A percentile compares a stretch with the other conserved stretches of the same genome.
These are phyloP conservation scores for Alternaria tenuissima DNA, from an alignment of 2,329 filamentous ascomycete genomes.

Conservation along the genomic window DNA sequence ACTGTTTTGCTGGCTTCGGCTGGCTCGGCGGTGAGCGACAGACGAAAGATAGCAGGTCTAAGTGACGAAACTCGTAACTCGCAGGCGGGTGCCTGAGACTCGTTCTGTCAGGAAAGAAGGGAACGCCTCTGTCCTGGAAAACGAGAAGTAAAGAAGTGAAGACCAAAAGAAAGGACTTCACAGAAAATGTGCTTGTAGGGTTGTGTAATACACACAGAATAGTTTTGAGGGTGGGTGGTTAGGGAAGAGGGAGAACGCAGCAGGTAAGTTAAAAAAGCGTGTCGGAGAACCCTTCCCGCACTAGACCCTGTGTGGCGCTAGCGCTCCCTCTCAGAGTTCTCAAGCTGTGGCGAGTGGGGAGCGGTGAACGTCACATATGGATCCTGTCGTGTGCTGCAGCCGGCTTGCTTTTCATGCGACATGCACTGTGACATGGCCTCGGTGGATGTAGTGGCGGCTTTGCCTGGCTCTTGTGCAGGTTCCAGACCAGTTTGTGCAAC, in stretches of 20 bases:
- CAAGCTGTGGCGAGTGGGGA: slow-evolving; percentile 31
- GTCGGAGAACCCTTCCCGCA: slow-evolving; percentile 27
- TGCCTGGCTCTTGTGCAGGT: slow-evolving; percentile 3
- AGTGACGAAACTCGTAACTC: slow-evolving; percentile 42
- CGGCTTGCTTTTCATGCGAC: slow-evolving; percentile 16
- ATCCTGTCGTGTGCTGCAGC: slow-evolving; percentile 10
- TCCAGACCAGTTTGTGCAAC: not conserved
- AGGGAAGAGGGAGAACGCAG: slow-evolving; percentile 32
- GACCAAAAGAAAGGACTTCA: slow-evolving; percentile 53
- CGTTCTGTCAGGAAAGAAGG: slow-evolving; percentile 49
- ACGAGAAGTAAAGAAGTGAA: slow-evolving; percentile 53
- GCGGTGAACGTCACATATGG: slow-evolving; percentile 35
- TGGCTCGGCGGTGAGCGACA: slow-evolving; percentile 44
- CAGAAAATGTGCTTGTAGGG: slow-evolving; percentile 41
- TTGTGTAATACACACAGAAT: slow-evolving; percentile 44
- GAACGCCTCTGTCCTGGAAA: slow-evolving; percentile 49
- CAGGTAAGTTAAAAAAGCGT: slow-evolving; percentile 34
- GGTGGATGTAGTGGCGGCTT: slow-evolving; percentile 8
- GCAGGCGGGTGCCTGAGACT: slow-evolving; percentile 53
- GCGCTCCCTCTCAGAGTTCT: slow-evolving; percentile 12
- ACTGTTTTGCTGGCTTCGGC: slow-evolving; percentile 32
- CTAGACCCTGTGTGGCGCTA: slow-evolving; percentile 21
- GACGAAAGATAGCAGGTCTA: slow-evolving; percentile 38
- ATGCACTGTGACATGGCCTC: slow-evolving; percentile 14
- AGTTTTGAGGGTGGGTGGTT: slow-evolving; percentile 39